Evolutionary conservation across 495 filamentous ascomycete genomes (phyloP).

Genomic region (Echria macrotheca): DNA sequence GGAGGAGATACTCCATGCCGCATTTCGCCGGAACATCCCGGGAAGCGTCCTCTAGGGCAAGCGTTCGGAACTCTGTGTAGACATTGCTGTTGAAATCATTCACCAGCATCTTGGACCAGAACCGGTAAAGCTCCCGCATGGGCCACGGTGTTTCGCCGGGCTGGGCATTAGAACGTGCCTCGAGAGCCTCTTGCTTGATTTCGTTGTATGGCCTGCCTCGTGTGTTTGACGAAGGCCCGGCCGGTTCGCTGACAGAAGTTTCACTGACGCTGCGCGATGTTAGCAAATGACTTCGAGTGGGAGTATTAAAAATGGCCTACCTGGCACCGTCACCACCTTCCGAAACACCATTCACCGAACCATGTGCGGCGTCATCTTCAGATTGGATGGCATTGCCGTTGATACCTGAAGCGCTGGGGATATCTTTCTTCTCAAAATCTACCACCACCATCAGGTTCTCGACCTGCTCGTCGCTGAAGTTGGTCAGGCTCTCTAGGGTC

Average conservation of each 20-base stretch:
- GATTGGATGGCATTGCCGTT: not conserved
- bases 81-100: constrained; percentile 71
- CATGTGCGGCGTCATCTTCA: not conserved
- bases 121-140: constrained; percentile 66
- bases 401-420: constrained; percentile 6
- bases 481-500: constrained; percentile 40
- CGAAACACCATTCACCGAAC: constrained; percentile 3
- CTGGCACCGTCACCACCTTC: not conserved
- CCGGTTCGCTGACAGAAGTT: constrained; percentile 8
- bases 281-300: not conserved
- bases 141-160: constrained; percentile 43
- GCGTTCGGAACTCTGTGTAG: constrained; percentile 72
- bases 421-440: constrained; percentile 6
- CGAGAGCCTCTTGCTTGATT: constrained; percentile 52
- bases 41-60: constrained; percentile 62
- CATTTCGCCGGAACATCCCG: constrained; percentile 15
- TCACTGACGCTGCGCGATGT: constrained; percentile 11
- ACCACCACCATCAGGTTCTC: constrained; percentile 26
- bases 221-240: constrained; percentile 22
- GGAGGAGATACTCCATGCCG: constrained; percentile 24
- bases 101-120: constrained; percentile 74
- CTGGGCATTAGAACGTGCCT: constrained; percentile 47
- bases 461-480: constrained; percentile 52
- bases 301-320: constrained; percentile 3
- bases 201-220: constrained; percentile 50